Conservation (phyloP, 257 asterid genomes). For the Buddleja alternifolia region DNA sequence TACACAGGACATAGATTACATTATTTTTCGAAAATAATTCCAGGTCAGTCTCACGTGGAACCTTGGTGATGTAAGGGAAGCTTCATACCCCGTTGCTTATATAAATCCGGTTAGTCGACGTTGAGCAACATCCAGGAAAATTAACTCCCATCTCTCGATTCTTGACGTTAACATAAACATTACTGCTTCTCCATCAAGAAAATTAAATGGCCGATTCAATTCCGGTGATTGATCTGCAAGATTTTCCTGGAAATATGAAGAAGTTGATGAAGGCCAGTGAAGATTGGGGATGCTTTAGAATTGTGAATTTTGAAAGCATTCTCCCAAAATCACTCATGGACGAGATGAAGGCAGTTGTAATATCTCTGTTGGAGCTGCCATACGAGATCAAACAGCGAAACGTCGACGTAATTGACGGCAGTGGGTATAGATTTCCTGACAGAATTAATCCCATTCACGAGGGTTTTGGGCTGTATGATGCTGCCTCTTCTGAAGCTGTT, state of each 20-base stretch:
- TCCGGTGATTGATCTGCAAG: not conserved
- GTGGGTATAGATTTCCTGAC: slow-evolving; percentile 48
- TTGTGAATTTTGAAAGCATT: slow-evolving; percentile 19
- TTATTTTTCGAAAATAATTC: too few relatives aligned
- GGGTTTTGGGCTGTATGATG: slow-evolving; percentile 52
- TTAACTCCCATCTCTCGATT: too few relatives aligned
- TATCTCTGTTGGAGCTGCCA: slow-evolving; percentile 50
- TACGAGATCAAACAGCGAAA: slow-evolving; percentile 45
- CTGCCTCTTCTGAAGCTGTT: slow-evolving; percentile 40
- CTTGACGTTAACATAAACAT: not conserved
- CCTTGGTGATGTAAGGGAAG: too few relatives aligned
- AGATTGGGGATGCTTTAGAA: slow-evolving; percentile 27
- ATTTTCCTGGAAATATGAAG: not conserved
- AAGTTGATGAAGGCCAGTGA: not conserved
- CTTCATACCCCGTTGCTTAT: too few relatives aligned
- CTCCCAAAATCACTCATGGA: slow-evolving; percentile 24
- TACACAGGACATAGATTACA: too few relatives aligned
- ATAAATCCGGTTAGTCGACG: too few relatives aligned
- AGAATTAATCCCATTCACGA: slow-evolving; percentile 47
- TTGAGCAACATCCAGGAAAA: too few relatives aligned
- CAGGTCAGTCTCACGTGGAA: too few relatives aligned
- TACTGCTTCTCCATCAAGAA: not conserved
- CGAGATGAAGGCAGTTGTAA: slow-evolving; percentile 49
- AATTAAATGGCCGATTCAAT: not conserved
- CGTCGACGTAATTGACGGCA: slow-evolving; percentile 36